Evolutionary conservation across 78 protist species (phyloP), one percentile per base, ranked within the genome.

Genomic region (Dictyostelium brefeldianum): DNA sequence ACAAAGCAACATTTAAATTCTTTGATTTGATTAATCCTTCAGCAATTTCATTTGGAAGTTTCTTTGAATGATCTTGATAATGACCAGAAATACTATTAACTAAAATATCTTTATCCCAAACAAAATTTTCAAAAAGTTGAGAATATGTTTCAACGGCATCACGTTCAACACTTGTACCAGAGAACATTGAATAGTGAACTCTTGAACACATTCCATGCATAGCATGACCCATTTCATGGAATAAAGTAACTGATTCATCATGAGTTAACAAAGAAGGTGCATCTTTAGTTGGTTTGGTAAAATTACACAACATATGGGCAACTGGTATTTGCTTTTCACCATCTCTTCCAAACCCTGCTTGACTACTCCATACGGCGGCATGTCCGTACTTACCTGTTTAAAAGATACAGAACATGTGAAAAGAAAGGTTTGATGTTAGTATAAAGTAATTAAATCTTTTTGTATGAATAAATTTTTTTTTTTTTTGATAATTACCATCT

Each of bases 71-170:
- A 20, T 78, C 83, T 50, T 75, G 71, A 83, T 62, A 85, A 69
- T 95, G 97, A 7, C 62, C 75, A 9, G 95, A 77, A 50, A 96
- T n/a, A 20, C 5, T 9, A 50, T 57, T 36, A 12, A 46, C 17
- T 36, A 96, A 84, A 20, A 78, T n/a, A 50, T 95, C 83, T 59
- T 50, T 43, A 64, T 96, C 62, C 95, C 96, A 96, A 65, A 87
- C 67, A 95, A 96, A 97, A 31, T 75, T 47, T 81, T 96, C 97
- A 81, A 91, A 62, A 65, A 92, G 75, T 92, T 96, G 97, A 10
- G 84, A 64, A 8, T 96, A 96, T 48, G 69, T 73, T 64, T 96
- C 97, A 46, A 96, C 95, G 29, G 77, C 90, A 57, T 96, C 97
- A 17, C 96, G 57, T 57, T 90, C 87, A 2, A 85, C 94, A n/a